phyloP scores from a whole-genome alignment of 768 basidiomycete genomes.

The Mrakia hoshinonis region DNA sequence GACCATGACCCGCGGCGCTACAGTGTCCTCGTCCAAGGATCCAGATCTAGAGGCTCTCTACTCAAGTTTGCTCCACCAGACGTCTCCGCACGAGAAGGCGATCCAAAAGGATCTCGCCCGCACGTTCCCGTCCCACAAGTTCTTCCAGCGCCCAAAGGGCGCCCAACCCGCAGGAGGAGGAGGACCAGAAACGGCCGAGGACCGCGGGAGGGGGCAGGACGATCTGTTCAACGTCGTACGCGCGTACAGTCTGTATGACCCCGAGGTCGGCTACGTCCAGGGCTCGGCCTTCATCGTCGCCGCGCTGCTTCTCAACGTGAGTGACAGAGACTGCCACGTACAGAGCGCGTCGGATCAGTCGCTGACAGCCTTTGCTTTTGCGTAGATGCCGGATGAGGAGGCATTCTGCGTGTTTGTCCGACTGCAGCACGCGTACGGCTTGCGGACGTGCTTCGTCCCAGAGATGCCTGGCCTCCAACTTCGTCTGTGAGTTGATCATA shows the following conservation, averaged over 20 bases:
- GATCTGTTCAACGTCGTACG: slow-evolving; percentile 96
- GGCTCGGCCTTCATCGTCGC: slow-evolving; percentile 95
- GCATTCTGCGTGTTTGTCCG: slow-evolving; percentile 91
- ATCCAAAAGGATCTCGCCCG: slow-evolving; percentile 86
- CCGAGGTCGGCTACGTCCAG: slow-evolving; percentile 95
- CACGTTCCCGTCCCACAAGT: slow-evolving; percentile 95
- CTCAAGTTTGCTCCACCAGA: slow-evolving; percentile 67
- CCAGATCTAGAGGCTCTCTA: slow-evolving; percentile 73
- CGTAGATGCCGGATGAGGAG: slow-evolving; percentile 98
- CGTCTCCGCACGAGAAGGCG: slow-evolving; percentile 83
- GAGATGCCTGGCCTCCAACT: slow-evolving; percentile 97
- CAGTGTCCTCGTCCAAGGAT: slow-evolving; percentile 84
- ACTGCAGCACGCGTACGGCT: slow-evolving; percentile 91
- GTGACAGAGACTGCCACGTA: slow-evolving; percentile 31
- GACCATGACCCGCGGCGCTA: slow-evolving; percentile 8
- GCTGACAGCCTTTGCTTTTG: neutral
- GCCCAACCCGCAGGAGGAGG: neutral
- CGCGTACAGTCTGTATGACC: slow-evolving; percentile 90
- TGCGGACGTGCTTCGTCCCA: slow-evolving; percentile 93
- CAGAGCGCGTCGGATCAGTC: slow-evolving; percentile 3
- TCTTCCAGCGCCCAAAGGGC: slow-evolving; percentile 62
- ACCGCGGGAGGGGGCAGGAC: slow-evolving; percentile 90
- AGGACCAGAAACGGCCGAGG: slow-evolving; percentile 37
- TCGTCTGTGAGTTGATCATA: slow-evolving; percentile 47
- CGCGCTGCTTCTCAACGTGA: slow-evolving; percentile 79